phyloP scores from a whole-genome alignment of 306 rosid species.

The Vigna angularis region DNA sequence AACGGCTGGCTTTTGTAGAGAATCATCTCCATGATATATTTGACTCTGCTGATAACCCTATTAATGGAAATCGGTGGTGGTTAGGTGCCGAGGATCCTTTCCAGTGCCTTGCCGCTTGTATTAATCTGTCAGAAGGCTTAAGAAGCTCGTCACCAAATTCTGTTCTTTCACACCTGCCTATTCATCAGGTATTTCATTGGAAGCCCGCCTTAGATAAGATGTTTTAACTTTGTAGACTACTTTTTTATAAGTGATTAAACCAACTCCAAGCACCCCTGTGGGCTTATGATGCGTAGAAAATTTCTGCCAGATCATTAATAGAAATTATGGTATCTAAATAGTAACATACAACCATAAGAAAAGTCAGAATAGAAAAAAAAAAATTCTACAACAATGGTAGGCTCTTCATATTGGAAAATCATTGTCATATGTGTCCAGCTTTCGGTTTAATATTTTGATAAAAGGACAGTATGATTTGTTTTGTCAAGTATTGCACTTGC shows the following conservation, averaged over 20 bases:
- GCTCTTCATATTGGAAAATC: constrained; percentile 11
- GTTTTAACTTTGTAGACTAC: constrained; percentile 27
- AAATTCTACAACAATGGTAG: constrained; percentile 15
- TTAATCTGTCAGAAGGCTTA: constrained; percentile 76
- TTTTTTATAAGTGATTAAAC: background rate
- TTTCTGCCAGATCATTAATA: constrained; percentile 25
- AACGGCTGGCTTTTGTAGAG: constrained; percentile 75
- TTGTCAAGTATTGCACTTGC: too few species aligned
- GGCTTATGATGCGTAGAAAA: background rate
- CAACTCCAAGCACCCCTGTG: constrained; percentile 11
- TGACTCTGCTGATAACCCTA: constrained; percentile 81
- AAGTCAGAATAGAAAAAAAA: background rate
- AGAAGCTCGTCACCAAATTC: constrained; percentile 78
- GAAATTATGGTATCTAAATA: constrained; percentile 2
- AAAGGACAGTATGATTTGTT: too few species aligned
- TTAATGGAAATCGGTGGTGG: constrained; percentile 88
- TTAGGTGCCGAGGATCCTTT: constrained; percentile 91
- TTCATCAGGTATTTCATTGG: constrained; percentile 75
- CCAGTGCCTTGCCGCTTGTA: constrained; percentile 88
- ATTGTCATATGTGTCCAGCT: constrained; percentile 25
- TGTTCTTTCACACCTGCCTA: constrained; percentile 72
- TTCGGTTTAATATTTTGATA: background rate
- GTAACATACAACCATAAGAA: constrained; percentile 3
- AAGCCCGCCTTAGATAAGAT: constrained; percentile 16
- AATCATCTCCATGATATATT: constrained; percentile 71